phyloP scores from a whole-genome alignment of 2,329 filamentous ascomycete species.

The Diatrype stigma region DNA sequence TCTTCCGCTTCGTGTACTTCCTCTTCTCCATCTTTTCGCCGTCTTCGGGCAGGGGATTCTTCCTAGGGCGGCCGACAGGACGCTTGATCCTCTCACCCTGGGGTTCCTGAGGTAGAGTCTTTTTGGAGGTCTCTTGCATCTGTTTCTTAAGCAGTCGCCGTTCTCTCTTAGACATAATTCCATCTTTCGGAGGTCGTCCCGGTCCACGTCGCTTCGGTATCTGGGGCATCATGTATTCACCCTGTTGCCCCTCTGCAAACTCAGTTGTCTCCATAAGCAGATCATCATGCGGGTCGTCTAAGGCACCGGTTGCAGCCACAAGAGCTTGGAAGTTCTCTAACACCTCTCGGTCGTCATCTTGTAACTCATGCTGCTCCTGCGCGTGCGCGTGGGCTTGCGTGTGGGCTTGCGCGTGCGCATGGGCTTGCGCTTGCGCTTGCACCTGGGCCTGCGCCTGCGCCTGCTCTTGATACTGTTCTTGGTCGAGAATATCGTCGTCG shows the following conservation, averaged over 20 bases:
- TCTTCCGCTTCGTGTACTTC: conserved; percentile 62
- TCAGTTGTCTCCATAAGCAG: conserved; percentile 8
- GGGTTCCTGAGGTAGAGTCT: conserved; percentile 44
- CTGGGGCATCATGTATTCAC: conserved; percentile 34
- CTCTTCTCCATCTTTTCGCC: conserved; percentile 57
- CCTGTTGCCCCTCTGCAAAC: conserved; percentile 4
- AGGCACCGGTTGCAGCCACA: neutral
- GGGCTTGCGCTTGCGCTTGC: conserved; percentile 9
- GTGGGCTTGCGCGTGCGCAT: conserved; percentile 8
- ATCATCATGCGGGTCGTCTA: neutral
- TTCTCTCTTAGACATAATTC: conserved; percentile 77
- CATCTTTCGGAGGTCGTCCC: conserved; percentile 78
- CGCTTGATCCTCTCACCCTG: conserved; percentile 53
- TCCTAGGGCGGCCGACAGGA: conserved; percentile 61
- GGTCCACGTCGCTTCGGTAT: conserved; percentile 68
- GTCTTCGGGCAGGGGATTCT: conserved; percentile 58
- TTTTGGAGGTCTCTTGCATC: conserved; percentile 47
- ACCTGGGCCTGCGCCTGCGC: conserved; percentile 13
- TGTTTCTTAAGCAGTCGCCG: conserved; percentile 60
- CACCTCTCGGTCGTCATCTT: conserved; percentile 5
- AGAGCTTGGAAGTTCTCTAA: neutral
- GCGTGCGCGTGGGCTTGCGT: conserved; percentile 8
- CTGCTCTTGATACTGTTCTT: neutral
- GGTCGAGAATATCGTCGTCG: conserved; percentile 15
- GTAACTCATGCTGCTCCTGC: conserved; percentile 13